phyloP scores from a whole-genome alignment of 1,284 basidiomycete species.

The Ceratobasidium sp. region DNA sequence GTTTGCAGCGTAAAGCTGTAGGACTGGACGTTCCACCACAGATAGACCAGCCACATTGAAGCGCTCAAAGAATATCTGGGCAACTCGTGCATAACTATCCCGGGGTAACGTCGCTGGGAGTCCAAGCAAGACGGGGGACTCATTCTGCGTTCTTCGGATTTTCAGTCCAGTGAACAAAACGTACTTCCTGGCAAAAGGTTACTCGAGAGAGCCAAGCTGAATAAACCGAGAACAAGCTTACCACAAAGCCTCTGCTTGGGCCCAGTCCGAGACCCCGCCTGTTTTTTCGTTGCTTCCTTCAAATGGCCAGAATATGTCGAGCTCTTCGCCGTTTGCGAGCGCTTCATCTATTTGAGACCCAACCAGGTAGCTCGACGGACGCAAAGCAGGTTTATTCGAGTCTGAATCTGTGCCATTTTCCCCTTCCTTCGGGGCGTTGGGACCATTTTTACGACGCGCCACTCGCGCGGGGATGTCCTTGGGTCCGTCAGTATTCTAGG shows the following conservation, averaged over 20 bases:
- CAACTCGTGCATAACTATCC: slow-evolving; percentile 77
- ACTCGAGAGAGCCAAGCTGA: slow-evolving; percentile 4
- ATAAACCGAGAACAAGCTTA: slow-evolving; percentile 59
- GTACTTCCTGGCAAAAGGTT: slow-evolving; percentile 75
- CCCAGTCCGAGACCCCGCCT: slow-evolving; percentile 83
- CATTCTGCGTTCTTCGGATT: slow-evolving; percentile 86
- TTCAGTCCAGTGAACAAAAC: slow-evolving; percentile 82
- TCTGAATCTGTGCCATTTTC: slow-evolving; percentile 19
- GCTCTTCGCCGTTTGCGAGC: slow-evolving; percentile 74
- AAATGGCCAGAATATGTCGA: slow-evolving; percentile 88
- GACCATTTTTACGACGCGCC: slow-evolving; percentile 68
- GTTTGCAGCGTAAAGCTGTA: slow-evolving; percentile 86
- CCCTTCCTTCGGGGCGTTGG: slow-evolving; percentile 47
- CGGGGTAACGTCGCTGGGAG: slow-evolving; percentile 79
- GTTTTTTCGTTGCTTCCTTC: slow-evolving; percentile 59
- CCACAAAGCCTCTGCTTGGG: slow-evolving; percentile 94
- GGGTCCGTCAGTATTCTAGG: slow-evolving; percentile 51
- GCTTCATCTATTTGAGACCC: slow-evolving; percentile 86
- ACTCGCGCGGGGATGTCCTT: slow-evolving; percentile 81
- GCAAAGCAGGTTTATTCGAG: slow-evolving; percentile 50
- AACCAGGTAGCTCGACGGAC: slow-evolving; percentile 86
- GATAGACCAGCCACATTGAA: slow-evolving; percentile 92
- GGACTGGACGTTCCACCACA: slow-evolving; percentile 86
- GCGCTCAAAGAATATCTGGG: slow-evolving; percentile 94
- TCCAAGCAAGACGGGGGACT: slow-evolving; percentile 85